Conservation (phyloP, 2,329 filamentous ascomycete species). For the Mollisiaceae sp. region DNA sequence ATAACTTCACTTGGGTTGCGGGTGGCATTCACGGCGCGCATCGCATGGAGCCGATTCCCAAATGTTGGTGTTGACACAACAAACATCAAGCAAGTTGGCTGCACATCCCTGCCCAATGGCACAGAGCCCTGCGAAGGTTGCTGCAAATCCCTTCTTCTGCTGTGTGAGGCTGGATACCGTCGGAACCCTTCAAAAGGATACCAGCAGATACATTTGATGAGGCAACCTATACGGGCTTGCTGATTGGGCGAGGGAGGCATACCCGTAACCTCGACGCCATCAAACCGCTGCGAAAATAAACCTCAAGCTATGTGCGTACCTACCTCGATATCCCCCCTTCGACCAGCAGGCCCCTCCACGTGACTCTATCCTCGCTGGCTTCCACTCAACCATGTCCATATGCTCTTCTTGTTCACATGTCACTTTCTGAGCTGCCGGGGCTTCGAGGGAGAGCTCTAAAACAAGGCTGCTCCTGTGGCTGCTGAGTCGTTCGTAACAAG, state of each 20-base stretch:
- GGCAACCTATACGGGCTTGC: not conserved
- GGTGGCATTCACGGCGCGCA: not conserved
- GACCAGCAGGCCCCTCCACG: not conserved
- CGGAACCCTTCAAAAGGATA: constrained; percentile 14
- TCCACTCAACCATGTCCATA: not conserved
- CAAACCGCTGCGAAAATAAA: not conserved
- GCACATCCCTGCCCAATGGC: constrained; percentile 26
- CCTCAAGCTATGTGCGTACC: not conserved
- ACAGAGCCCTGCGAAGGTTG: constrained; percentile 16
- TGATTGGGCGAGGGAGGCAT: not conserved
- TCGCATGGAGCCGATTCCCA: not conserved
- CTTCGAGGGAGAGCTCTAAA: not conserved
- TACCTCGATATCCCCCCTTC: not conserved
- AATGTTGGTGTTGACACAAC: constrained; percentile 1
- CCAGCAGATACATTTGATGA: not conserved
- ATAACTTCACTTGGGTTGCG: not conserved
- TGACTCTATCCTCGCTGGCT: constrained; percentile 11
- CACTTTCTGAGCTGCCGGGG: constrained; percentile 3
- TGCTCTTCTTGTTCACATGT: not conserved
- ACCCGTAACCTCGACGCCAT: not conserved
- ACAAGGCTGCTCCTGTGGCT: constrained; percentile 24
- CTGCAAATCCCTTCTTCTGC: not conserved
- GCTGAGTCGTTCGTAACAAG: constrained; percentile 9
- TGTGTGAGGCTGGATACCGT: constrained; percentile 14
- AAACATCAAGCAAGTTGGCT: constrained; percentile 19